Base-by-base conservation (phyloP, 371 early-diverging fungal genomes). In the Fennellomyces sp. region DNA sequence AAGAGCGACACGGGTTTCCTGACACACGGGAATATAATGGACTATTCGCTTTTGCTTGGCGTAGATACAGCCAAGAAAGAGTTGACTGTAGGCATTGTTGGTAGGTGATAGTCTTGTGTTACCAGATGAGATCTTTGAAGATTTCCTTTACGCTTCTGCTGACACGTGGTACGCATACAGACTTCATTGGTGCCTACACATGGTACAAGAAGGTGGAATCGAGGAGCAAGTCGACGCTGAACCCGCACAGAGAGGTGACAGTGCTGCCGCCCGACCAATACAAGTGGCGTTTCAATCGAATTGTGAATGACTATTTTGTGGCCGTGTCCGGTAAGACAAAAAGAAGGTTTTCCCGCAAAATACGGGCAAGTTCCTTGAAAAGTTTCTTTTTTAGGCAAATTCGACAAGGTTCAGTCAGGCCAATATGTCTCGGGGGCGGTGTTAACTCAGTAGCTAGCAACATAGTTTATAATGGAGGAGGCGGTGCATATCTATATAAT, bases 161-260 rank as follows among this genome's bases (percentile, higher is more conserved):
- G 45, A 45, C 45, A 45, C 45, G 45, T 45, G 45, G 45, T 45
- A 45, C 23, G 8, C 10, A 21, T 8, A 21, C 48, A 88, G 97
- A 97, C 70, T 97, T 92, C 66, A 95, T 96, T 69, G 89, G 97
- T 19, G 89, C 96, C 0, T 97, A 89, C 64, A 97, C 97, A 0
- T 96, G 94, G 95, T 94, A 94, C 77, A 97, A 96, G 73, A 87
- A 89, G 61, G 77, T 97, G 11, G 97, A 97, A 73, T 90, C 86
- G 58, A 93, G 86, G 76, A 92, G 94, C 52, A 97, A 96, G 79
- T 92, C 94, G 8, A 89, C 94, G 1, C 81, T 91, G 19, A 66
- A 84, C 60, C 71, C 88, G 69, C 53, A 89, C 82, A 66, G 89
- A 80, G 78, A 92, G 78, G 95, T 95, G 10, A 97, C 97, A 1